Evolutionary conservation across 805 yeast species (phyloP).

Genomic region (Maudiozyma turicensis): DNA sequence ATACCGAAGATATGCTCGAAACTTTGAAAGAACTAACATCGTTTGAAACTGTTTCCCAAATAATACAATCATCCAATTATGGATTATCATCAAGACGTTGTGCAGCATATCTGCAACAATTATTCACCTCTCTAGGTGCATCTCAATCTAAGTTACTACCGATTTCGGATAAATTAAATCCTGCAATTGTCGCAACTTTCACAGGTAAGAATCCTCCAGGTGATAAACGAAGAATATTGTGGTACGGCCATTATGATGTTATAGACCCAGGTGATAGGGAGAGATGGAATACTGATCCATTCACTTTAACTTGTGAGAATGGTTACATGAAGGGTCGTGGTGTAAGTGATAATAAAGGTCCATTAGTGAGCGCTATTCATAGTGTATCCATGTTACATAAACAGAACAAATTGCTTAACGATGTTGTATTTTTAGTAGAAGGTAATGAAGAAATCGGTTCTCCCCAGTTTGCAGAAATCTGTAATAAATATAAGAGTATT

Average conservation of each 20-base stretch:
- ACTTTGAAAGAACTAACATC: slow-evolving; percentile 54
- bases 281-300: slow-evolving; percentile 76
- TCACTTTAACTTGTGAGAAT: slow-evolving; percentile 59
- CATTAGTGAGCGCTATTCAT: slow-evolving; percentile 74
- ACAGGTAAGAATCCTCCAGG: slow-evolving; percentile 31
- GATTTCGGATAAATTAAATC: slow-evolving; percentile 62
- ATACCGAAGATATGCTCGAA: slow-evolving; percentile 54
- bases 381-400: slow-evolving; percentile 68
- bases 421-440: slow-evolving; percentile 76
- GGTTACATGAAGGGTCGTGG: slow-evolving; percentile 91
- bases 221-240: slow-evolving; percentile 44
- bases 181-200: slow-evolving; percentile 73
- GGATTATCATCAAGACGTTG: slow-evolving; percentile 77
- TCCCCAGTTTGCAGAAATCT: slow-evolving; percentile 65
- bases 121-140: slow-evolving; percentile 64
- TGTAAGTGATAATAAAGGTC: slow-evolving; percentile 92
- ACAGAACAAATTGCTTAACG: slow-evolving; percentile 45
- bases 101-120: slow-evolving; percentile 59
- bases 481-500: slow-evolving; percentile 38
- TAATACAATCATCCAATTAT: slow-evolving; percentile 33
- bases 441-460: slow-evolving; percentile 97
- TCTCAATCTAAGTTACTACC: slow-evolving; percentile 57
- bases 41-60: slow-evolving; percentile 69
- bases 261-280: slow-evolving; percentile 59
- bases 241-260: slow-evolving; percentile 97